Base-by-base conservation (phyloP, 768 basidiomycete species). In the Lyophyllum decastes region DNA sequence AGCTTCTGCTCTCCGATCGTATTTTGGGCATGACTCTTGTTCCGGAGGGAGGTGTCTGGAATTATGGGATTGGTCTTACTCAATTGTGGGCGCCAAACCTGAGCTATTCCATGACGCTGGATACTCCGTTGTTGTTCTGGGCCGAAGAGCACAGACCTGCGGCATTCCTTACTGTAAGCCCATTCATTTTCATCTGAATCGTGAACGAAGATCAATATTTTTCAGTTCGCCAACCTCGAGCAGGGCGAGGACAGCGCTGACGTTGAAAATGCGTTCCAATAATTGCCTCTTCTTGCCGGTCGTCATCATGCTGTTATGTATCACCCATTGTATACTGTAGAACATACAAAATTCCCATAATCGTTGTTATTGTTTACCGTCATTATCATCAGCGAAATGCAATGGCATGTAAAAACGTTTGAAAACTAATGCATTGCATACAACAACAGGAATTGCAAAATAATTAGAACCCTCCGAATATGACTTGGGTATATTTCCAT, bases 61-160 rank as follows among this genome's bases (percentile, higher is more conserved):
- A 97, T 73, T 98, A 97, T 67, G 94, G 94, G 33, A 88, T 96
- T 55, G 94, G 95, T 35, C 78, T 97, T 48, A 96, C 95, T 4
- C 94, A 97, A 71, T 70, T 94, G 61, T 98, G 94, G 93, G 82
- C 90, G 8, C 84, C 92, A 34, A 90, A 78, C 64, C 72, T 95
- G 63, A 82, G 85, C 35, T 98, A 92, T 68, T 82, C 85, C 19
- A 89, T 96, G 82, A 85, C 83, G 26, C 77, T 98, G 58, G 95
- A 96, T 69, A 95, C 92, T n/a, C 95, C 95, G 12, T 78, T 95
- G 27, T 77, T 90, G 58, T 98, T 97, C 85, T 98, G 95, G 95
- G 90, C 94, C 0, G 93, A 95, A 71, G 90, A 93, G 68, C 95
- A 98, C 70, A 84, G 95, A 52, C 95, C 95, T 1, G 90, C 93